Evolutionary conservation across 108 stramenopile genomes (phyloP).

Genomic region (Parietichytrium sp.): DNA sequence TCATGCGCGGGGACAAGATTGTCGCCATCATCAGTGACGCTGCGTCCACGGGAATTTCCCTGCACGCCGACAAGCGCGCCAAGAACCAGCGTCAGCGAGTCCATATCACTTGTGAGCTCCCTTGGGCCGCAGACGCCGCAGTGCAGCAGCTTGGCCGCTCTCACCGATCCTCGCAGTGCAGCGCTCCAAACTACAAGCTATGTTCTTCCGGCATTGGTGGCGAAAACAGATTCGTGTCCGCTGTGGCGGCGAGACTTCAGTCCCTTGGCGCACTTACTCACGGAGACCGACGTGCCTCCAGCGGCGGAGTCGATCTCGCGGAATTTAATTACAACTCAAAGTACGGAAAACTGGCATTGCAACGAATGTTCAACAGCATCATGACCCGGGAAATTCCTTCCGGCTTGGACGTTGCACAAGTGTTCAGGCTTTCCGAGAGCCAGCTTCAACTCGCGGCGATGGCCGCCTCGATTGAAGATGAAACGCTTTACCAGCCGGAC

Average conservation of each 20-base stretch:
- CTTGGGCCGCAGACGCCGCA: constrained; percentile 82
- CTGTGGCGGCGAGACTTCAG: constrained; percentile 74
- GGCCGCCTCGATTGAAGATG: neutral
- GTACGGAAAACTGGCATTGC: neutral
- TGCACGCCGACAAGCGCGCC: constrained; percentile 59
- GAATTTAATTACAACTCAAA: neutral
- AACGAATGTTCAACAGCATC: neutral
- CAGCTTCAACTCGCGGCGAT: neutral
- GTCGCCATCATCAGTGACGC: constrained; percentile 83
- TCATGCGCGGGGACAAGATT: constrained; percentile 70
- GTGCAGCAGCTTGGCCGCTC: constrained; percentile 80
- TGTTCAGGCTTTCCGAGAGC: constrained; percentile 40
- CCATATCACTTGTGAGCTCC: constrained; percentile 81
- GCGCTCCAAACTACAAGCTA: constrained; percentile 69
- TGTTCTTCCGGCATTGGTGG: constrained; percentile 71
- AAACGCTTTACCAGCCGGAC: constrained; percentile 37
- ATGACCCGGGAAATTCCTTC: neutral
- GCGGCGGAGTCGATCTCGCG: constrained; percentile 30
- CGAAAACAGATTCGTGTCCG: constrained; percentile 73
- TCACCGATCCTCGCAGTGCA: constrained; percentile 71
- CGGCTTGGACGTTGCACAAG: constrained; percentile 45
- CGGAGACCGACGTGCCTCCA: constrained; percentile 70
- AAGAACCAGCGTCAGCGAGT: constrained; percentile 62
- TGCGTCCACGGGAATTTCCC: constrained; percentile 70
- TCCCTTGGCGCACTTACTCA: constrained; percentile 76